Base-by-base conservation (phyloP, 805 yeast genomes). In the Pichia ethanolica region DNA sequence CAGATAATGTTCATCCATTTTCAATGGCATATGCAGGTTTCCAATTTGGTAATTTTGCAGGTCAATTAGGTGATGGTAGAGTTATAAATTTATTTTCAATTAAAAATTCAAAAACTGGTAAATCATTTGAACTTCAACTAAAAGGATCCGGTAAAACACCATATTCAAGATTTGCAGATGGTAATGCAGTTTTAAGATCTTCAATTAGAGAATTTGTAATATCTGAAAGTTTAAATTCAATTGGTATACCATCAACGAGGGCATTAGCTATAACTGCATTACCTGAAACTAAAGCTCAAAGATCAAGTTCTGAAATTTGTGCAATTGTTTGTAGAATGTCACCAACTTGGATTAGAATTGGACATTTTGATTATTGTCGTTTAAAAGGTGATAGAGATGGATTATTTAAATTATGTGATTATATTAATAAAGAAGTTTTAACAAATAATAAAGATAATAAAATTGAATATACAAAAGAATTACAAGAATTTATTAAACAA, bases 31-130 rank as follows among this genome's bases (percentile, higher is more conserved):
- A 91, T 65, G 96, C 98, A 1, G 99, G 99, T 1, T 89, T 84
- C 74, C 99, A 91, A 62, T 91, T 93, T 71, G 98, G 99, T 3
- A 80, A 79, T 55, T 91, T 91, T 79, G 97, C 97, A 0, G 98
- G 98, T 2, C 99, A 93, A 65, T 70, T 91, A 53, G 99, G 99
- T 7, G 99, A 91, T 64, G 99, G 99, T 1, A 71, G 99, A 52
- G 97, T 89, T 2, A 77, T 83, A 7, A 88, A 86, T 59, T 68
- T 91, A 42, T 90, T 91, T 68, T 91, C 86, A 55, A 67, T 84
- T 0, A 72, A 74, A 6, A 81, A 42, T 25, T n/a, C 59, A 57
- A 3, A 55, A 52, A 4, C 72, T 77, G 25, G 65, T 75, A 6
- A 59, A 28, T 63, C 66, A 35, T 82, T 74, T 58, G 91, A 83